Evolutionary conservation across 495 filamentous ascomycete species (phyloP).

Genomic region (Trichoderma asperelloides): DNA sequence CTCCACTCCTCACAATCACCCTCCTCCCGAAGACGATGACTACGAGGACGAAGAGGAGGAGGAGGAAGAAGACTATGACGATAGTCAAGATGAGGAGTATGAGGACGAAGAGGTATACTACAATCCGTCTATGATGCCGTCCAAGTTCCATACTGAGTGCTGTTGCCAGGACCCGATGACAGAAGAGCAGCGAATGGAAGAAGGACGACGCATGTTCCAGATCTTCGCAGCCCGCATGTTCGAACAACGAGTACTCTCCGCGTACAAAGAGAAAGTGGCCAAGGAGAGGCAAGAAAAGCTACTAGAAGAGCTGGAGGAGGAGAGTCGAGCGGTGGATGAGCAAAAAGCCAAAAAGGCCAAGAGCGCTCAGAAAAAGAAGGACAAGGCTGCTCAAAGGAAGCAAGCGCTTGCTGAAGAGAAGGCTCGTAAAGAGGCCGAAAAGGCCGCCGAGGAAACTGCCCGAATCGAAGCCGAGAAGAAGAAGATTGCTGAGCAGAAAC

Average conservation of each 20-base stretch:
- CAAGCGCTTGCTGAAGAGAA: constrained; percentile 84
- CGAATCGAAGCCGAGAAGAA: constrained; percentile 67
- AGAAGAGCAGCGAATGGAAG: constrained; percentile 97
- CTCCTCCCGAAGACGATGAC: constrained; percentile 61
- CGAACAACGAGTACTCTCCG: constrained; percentile 92
- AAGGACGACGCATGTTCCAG: constrained; percentile 97
- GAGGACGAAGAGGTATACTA: constrained; percentile 77
- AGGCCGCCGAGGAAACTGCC: constrained; percentile 81
- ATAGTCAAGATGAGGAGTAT: constrained; percentile 80
- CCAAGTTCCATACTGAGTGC: constrained; percentile 23
- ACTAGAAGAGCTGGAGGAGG: constrained; percentile 83
- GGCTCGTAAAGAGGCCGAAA: constrained; percentile 75
- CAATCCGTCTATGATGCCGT: constrained; percentile 11
- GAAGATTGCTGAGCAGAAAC: constrained; percentile 63
- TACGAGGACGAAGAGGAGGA: constrained; percentile 65
- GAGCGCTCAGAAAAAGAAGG: constrained; percentile 87
- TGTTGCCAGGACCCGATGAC: constrained; percentile 80
- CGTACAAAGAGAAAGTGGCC: constrained; percentile 93
- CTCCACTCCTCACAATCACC: constrained; percentile 35
- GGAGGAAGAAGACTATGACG: constrained; percentile 54
- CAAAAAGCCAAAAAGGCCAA: constrained; percentile 88
- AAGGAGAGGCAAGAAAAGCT: constrained; percentile 85
- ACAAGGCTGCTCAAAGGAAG: constrained; percentile 78
- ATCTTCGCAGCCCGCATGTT: constrained; percentile 99
- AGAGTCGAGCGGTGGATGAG: constrained; percentile 61